Evolutionary conservation across 2,329 filamentous ascomycete species (phyloP).

Genomic region (Byssoonygena ceratinophila): DNA sequence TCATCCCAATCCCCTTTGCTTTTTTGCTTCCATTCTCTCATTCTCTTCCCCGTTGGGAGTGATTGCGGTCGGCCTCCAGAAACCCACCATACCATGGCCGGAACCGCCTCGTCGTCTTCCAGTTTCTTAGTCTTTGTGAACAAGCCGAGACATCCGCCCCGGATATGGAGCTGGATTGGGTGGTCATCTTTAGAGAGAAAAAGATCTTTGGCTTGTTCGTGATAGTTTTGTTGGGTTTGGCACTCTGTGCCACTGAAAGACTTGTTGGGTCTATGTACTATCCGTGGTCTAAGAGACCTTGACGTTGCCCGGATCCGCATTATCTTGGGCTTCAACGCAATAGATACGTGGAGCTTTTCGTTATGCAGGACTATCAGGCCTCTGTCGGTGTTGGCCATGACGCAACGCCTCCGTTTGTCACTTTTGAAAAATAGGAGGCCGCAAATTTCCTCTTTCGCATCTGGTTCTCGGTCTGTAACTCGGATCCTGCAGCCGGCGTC

Average conservation of each 20-base stretch:
- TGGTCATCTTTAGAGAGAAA: neutral
- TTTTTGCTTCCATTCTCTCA: conserved; percentile 14
- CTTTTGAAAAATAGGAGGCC: neutral
- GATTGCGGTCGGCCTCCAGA: conserved; percentile 7
- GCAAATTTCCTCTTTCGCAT: neutral
- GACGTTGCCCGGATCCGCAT: neutral
- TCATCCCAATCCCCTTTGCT: conserved; percentile 13
- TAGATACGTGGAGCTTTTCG: neutral
- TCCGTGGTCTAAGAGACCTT: neutral
- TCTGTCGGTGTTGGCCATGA: neutral
- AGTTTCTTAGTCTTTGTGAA: conserved; percentile 10
- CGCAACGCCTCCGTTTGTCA: neutral
- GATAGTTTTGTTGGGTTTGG: neutral
- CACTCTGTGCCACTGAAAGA: neutral
- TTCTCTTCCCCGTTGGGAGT: conserved; percentile 9
- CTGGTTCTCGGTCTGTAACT: neutral
- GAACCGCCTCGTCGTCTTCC: conserved; percentile 12
- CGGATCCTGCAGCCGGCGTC: neutral
- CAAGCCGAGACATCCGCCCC: conserved; percentile 7
- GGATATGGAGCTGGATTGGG: conserved; percentile 3
- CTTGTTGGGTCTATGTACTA: neutral
- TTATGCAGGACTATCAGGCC: neutral
- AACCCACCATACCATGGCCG: conserved; percentile 13
- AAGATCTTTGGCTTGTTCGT: neutral
- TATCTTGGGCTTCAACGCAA: neutral